Base-by-base conservation (phyloP, 106 monocot species). In the Dioscorea dumetorum region DNA sequence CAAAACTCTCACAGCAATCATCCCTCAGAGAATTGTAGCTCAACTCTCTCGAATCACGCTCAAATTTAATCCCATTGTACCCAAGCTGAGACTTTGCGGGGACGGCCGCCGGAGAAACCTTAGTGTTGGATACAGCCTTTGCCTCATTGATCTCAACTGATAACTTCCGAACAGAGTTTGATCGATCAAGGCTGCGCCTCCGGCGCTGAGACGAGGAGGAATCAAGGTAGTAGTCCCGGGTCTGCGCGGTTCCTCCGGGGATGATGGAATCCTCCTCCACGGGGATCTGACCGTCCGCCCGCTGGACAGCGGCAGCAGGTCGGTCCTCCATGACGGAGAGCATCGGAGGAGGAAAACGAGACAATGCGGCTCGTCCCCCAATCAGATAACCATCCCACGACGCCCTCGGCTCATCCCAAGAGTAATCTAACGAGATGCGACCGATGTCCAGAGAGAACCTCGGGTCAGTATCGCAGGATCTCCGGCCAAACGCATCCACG, bases 371-470 rank as follows among this genome's bases (percentile, higher is more conserved):
- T 6, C 76, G 58, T 5, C 61, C 63, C 18, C 85, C 75, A 2
- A 85, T 69, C 31, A 88, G 60, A 77, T 81, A 84, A 2, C 88
- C 88, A 28, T 95, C 95, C 95, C 91, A 95, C 0, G 91, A 95
- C 21, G 87, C 91, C 54, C 95, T 74, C 0, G 87, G 83, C 58
- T 85, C 87, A 62, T 94, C 94, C 76, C 78, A 79, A 5, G 89
- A 93, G 59, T 53, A 73, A 53, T 94, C 94, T 31, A 94, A 67
- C 62, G 90, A 90, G 58, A 87, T 73, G 57, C 87, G 71, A 5
- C 77, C 83, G 8, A 70, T 81, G 63, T 95, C 94, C 2, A 95
- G 75, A n/a, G 91, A 95, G 71, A 85, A 85, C 41, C 88, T 87
- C n/a, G 88, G 90, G 58, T 77, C 85, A 1, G 78, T 76, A 60